phyloP scores from a whole-genome alignment of 2,329 filamentous ascomycete genomes.

The Sporothrix brasiliensis region DNA sequence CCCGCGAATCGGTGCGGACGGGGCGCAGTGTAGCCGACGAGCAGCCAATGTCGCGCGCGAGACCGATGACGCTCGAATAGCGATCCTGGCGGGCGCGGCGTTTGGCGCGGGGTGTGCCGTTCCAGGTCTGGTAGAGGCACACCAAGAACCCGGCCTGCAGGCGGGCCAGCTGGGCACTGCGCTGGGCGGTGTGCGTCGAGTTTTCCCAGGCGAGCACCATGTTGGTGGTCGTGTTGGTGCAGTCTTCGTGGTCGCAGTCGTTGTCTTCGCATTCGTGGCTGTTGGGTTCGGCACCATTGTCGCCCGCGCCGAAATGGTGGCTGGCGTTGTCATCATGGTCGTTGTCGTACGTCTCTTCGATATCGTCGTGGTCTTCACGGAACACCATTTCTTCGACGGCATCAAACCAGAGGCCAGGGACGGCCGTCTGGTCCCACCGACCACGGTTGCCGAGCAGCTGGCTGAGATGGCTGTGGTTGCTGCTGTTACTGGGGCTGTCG shows the following conservation, averaged over 20 bases:
- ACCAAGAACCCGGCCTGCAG: slow-evolving; percentile 19
- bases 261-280: background rate
- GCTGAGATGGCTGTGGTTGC: background rate
- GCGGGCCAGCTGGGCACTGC: slow-evolving; percentile 8
- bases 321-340: background rate
- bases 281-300: background rate
- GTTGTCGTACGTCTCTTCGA: background rate
- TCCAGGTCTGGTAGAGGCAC: slow-evolving; percentile 25
- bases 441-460: background rate
- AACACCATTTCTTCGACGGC: slow-evolving; percentile 24
- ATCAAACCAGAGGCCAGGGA: slow-evolving; percentile 2
- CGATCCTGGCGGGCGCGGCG: slow-evolving; percentile 10
- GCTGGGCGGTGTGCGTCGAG: slow-evolving; percentile 7
- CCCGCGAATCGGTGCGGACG: slow-evolving; percentile 9
- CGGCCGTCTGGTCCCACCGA: background rate
- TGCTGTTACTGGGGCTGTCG: background rate
- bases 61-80: slow-evolving; percentile 7
- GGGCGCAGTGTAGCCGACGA: background rate
- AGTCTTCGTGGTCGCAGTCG: slow-evolving; percentile 18
- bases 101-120: background rate
- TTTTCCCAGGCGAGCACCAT: slow-evolving; percentile 18
- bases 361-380: background rate
- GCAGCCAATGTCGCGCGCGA: slow-evolving; percentile 21
- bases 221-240: background rate
- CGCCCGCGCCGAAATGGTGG: background rate